Evolutionary conservation across 2,329 filamentous ascomycete genomes (phyloP).

Genomic region (Fusarium denticulatum): DNA sequence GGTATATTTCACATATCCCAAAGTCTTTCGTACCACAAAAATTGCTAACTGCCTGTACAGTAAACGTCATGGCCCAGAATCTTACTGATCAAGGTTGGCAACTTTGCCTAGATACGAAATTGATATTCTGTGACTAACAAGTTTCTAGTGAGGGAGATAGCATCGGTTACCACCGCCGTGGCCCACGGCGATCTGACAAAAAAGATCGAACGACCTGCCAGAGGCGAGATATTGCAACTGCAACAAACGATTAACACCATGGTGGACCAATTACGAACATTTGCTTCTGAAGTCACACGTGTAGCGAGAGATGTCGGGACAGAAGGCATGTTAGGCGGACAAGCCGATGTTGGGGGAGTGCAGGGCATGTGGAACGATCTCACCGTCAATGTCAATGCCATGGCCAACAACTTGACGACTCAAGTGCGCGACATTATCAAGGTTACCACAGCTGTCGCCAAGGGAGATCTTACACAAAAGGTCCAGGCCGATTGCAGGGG

Average conservation of each 20-base stretch:
- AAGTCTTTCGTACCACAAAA: not conserved
- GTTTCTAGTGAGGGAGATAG: slow-evolving; percentile 77
- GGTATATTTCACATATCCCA: slow-evolving; percentile 55
- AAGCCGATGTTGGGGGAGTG: slow-evolving; percentile 84
- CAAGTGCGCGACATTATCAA: slow-evolving; percentile 95
- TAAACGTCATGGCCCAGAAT: slow-evolving; percentile 87
- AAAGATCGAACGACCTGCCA: slow-evolving; percentile 83
- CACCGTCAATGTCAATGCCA: slow-evolving; percentile 86
- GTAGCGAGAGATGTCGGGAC: slow-evolving; percentile 87
- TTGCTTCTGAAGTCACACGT: slow-evolving; percentile 84
- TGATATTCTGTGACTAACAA: slow-evolving; percentile 20
- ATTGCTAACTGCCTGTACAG: slow-evolving; percentile 51
- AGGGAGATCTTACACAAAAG: slow-evolving; percentile 94
- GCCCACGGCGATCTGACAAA: slow-evolving; percentile 85
- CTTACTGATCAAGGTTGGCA: slow-evolving; percentile 75
- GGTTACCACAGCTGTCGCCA: slow-evolving; percentile 76
- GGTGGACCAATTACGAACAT: slow-evolving; percentile 86
- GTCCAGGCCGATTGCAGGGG: slow-evolving; percentile 92
- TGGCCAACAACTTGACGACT: slow-evolving; percentile 87
- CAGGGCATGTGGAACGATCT: slow-evolving; percentile 91
- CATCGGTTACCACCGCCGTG: slow-evolving; percentile 84
- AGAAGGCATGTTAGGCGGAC: slow-evolving; percentile 83
- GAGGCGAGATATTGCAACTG: slow-evolving; percentile 83
- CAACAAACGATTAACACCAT: slow-evolving; percentile 91
- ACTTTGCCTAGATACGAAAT: not conserved